Percentiles rank a stretch among this genome's conserved stretches.
These are phyloP conservation scores for Sporothrix dimorphospora DNA, from an alignment of 2,329 filamentous ascomycete genomes.

Conservation along the genomic window DNA sequence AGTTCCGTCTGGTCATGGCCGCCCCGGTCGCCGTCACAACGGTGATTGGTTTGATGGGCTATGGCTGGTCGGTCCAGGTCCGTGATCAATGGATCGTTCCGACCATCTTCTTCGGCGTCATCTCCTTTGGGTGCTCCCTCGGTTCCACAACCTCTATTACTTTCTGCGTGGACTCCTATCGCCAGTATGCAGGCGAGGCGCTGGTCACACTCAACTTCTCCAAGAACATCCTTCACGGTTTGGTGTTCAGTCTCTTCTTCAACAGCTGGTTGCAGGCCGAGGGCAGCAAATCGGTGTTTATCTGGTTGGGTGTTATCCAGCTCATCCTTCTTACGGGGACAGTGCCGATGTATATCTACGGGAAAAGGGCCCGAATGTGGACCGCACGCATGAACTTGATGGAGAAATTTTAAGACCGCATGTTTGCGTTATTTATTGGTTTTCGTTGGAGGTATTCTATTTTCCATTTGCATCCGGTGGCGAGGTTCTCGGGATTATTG, in stretches of 20 bases:
- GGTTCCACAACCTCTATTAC: constrained; percentile 92
- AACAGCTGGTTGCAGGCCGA: constrained; percentile 77
- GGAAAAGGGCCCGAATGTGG: constrained; percentile 92
- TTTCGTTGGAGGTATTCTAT: neutral
- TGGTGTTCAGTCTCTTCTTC: constrained; percentile 88
- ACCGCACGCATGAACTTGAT: constrained; percentile 72
- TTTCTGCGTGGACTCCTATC: constrained; percentile 90
- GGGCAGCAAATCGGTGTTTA: constrained; percentile 76
- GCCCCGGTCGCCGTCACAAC: constrained; percentile 78
- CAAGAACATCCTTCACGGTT: constrained; percentile 91
- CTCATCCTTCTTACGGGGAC: constrained; percentile 72
- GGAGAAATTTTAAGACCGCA: constrained; percentile 18
- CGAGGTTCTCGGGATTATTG: too few relatives aligned
- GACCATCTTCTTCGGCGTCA: constrained; percentile 87
- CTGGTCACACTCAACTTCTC: constrained; percentile 92
- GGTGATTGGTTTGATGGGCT: constrained; percentile 86
- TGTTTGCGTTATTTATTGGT: too few relatives aligned
- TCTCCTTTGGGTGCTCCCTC: constrained; percentile 89
- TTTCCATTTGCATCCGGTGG: neutral
- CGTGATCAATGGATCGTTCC: constrained; percentile 86
- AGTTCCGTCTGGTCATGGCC: constrained; percentile 89
- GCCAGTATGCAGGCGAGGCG: constrained; percentile 91
- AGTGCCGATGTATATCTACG: constrained; percentile 92
- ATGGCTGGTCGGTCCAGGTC: constrained; percentile 82
- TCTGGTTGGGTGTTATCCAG: constrained; percentile 86